Percentiles rank a stretch among this genome's conserved stretches.
phyloP scores from a whole-genome alignment of 139 green algal species.

The Haematococcus sp. region DNA sequence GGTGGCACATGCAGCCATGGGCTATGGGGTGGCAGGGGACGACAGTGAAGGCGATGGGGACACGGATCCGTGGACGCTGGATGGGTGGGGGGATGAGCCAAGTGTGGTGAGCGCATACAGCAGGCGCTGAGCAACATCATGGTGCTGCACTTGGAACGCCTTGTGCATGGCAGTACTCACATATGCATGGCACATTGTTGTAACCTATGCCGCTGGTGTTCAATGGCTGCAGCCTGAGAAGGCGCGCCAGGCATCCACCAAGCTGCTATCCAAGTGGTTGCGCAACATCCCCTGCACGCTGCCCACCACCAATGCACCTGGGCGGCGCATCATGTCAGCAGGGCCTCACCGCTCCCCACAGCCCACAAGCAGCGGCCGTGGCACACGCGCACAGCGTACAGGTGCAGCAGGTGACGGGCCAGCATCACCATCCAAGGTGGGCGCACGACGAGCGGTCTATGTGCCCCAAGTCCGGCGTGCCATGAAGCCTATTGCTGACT shows the following conservation, averaged over 20 bases:
- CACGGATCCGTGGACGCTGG: slow-evolving; percentile 23
- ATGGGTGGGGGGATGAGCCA: slow-evolving; percentile 27
- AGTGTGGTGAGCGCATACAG: neutral
- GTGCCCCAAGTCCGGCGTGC: too few relatives aligned
- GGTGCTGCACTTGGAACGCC: too few relatives aligned
- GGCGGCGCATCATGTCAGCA: neutral
- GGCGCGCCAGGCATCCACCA: neutral
- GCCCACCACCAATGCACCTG: neutral
- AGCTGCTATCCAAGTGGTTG: neutral
- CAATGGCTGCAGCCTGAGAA: neutral
- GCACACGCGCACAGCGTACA: neutral
- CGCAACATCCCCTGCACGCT: neutral
- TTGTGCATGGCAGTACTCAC: neutral
- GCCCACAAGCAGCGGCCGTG: slow-evolving; percentile 1
- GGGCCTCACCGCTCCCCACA: neutral
- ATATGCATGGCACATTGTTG: neutral
- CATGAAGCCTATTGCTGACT: neutral
- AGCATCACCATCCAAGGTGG: neutral
- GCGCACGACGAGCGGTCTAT: neutral
- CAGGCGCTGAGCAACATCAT: too few relatives aligned
- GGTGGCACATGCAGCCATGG: slow-evolving; percentile 16
- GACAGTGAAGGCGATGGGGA: slow-evolving; percentile 11
- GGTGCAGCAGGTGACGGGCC: neutral
- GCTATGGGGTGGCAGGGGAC: neutral
- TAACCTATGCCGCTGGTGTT: too few relatives aligned